Evolutionary conservation across 2,329 filamentous ascomycete genomes (phyloP).

Genomic region (Dendrostoma leiphaemia): DNA sequence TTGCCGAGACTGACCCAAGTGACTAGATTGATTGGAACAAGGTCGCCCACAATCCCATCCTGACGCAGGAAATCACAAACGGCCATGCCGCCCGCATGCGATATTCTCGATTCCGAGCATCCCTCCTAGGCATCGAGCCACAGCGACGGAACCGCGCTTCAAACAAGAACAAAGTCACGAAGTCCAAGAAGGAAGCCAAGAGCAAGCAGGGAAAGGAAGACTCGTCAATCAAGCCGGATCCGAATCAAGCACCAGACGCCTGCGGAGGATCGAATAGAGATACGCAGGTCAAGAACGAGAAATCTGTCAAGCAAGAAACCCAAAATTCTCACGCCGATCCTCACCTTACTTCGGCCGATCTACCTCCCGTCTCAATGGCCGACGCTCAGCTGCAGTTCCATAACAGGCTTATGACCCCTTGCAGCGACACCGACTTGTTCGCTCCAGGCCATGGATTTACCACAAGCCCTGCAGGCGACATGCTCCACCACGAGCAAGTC

Average conservation of each 20-base stretch:
- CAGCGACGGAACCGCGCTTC: constrained; percentile 44
- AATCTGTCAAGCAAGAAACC: constrained; percentile 17
- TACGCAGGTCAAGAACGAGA: constrained; percentile 38
- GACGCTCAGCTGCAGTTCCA: constrained; percentile 30
- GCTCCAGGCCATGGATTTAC: constrained; percentile 26
- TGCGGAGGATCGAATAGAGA: constrained; percentile 21
- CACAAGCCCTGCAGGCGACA: constrained; percentile 31
- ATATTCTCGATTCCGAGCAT: constrained; percentile 50
- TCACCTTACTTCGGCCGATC: constrained; percentile 30
- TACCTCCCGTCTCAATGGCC: constrained; percentile 31
- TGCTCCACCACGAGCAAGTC: constrained; percentile 27
- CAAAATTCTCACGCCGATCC: constrained; percentile 25
- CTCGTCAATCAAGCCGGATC: constrained; percentile 40
- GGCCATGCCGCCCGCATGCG: constrained; percentile 62
- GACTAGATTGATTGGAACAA: constrained; percentile 57
- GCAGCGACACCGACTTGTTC: constrained; percentile 48
- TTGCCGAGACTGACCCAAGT: constrained; percentile 18
- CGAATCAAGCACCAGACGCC: constrained; percentile 23
- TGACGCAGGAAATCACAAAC: constrained; percentile 54
- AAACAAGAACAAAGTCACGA: constrained; percentile 43
- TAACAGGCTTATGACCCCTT: constrained; percentile 49
- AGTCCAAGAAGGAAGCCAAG: constrained; percentile 40
- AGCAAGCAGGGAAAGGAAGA: constrained; percentile 36
- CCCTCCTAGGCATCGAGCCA: constrained; percentile 47
- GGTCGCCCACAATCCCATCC: constrained; percentile 53